phyloP scores from a whole-genome alignment of 2,329 filamentous ascomycete genomes.

The Neofusicoccum sp. region DNA sequence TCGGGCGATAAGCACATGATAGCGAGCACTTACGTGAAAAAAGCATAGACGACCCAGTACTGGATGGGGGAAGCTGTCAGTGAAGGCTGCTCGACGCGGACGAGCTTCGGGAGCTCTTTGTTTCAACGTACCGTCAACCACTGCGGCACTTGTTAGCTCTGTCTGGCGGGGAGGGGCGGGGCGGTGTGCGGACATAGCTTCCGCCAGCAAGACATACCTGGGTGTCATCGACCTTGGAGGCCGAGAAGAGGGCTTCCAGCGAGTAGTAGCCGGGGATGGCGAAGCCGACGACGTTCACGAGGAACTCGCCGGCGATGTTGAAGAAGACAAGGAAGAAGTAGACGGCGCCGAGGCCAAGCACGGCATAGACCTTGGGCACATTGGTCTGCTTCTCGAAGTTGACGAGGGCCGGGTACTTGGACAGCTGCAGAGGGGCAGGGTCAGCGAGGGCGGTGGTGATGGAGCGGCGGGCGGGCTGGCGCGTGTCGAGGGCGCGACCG shows the following conservation, averaged over 20 bases:
- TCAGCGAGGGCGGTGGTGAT: conserved; percentile 1
- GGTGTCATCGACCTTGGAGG: conserved; percentile 72
- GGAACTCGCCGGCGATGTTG: conserved; percentile 84
- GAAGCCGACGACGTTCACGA: conserved; percentile 85
- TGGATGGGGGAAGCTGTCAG: conserved; percentile 29
- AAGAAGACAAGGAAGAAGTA: conserved; percentile 93
- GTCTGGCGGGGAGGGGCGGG: background rate
- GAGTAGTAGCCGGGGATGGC: conserved; percentile 83
- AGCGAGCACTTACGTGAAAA: conserved; percentile 62
- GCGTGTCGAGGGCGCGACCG: conserved; percentile 16
- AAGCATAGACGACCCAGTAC: conserved; percentile 86
- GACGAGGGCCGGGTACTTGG: conserved; percentile 79
- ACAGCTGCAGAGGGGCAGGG: conserved; percentile 56
- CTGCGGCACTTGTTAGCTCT: conserved; percentile 47
- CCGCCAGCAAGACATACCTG: conserved; percentile 59
- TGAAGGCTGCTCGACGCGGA: background rate
- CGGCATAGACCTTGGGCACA: conserved; percentile 80
- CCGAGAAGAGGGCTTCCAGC: conserved; percentile 70
- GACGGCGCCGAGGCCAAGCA: conserved; percentile 71
- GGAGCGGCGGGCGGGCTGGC: background rate
- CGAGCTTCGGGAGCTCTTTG: background rate
- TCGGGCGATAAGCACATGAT: background rate
- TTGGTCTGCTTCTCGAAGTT: conserved; percentile 83
- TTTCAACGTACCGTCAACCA: conserved; percentile 56
- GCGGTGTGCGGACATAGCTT: background rate